These are phyloP conservation scores for Pythium sp. DNA, from an alignment of 352 stramenopile genomes.

Conservation along the genomic window DNA sequence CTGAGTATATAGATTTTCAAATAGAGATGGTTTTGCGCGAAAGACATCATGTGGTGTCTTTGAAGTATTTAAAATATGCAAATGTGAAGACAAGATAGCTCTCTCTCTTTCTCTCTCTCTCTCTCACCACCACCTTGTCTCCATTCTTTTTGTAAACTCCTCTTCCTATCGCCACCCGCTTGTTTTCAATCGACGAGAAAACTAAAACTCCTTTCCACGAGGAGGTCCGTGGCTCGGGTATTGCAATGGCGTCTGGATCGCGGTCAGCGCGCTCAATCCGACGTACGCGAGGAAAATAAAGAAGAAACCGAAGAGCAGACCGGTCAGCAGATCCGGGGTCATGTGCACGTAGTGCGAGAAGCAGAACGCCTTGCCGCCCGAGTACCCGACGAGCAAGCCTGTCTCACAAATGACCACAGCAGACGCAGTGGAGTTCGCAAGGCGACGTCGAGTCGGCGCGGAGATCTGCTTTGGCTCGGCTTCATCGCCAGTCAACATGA, in stretches of 20 bases:
- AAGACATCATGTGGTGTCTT: not conserved
- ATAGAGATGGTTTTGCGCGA: not conserved
- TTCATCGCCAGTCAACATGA: slow-evolving; percentile 62
- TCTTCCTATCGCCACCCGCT: slow-evolving; percentile 4
- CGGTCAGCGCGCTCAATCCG: slow-evolving; percentile 60
- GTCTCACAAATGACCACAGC: slow-evolving; percentile 52
- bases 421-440: slow-evolving; percentile 23
- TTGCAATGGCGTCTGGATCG: slow-evolving; percentile 72
- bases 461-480: slow-evolving; percentile 25
- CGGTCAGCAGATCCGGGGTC: slow-evolving; percentile 72
- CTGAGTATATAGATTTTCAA: slow-evolving; percentile 2
- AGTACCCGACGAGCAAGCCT: slow-evolving; percentile 58
- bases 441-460: slow-evolving; percentile 23
- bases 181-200: not conserved
- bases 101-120: not conserved
- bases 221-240: slow-evolving; percentile 73
- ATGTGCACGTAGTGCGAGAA: slow-evolving; percentile 85
- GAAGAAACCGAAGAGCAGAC: slow-evolving; percentile 74
- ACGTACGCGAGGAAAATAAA: slow-evolving; percentile 81
- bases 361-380: slow-evolving; percentile 70
- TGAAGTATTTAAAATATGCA: slow-evolving; percentile 10
- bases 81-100: not conserved
- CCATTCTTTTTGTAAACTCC: not conserved
- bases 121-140: too few species aligned
- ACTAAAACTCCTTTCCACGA: slow-evolving; percentile 83